phyloP scores from a whole-genome alignment of 2,329 filamentous ascomycete species.

The Aspergillus japonicus region DNA sequence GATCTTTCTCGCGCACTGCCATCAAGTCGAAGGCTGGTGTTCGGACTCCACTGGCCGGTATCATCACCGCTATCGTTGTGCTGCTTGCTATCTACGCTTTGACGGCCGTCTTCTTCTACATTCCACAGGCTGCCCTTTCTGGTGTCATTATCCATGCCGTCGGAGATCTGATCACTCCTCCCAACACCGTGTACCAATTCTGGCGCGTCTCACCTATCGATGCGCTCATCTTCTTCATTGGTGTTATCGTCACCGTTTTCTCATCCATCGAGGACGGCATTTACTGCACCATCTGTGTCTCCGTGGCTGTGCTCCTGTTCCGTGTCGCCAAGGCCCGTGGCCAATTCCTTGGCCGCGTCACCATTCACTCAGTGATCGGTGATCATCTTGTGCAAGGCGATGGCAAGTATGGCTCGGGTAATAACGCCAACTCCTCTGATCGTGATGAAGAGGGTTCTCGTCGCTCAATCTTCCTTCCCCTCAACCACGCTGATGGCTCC shows the following conservation, averaged over 20 bases:
- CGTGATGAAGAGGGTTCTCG: slow-evolving; percentile 51
- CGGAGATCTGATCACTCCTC: slow-evolving; percentile 84
- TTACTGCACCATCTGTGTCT: slow-evolving; percentile 78
- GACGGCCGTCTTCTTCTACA: slow-evolving; percentile 88
- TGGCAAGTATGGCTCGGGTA: slow-evolving; percentile 59
- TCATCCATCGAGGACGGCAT: slow-evolving; percentile 86
- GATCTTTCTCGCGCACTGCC: slow-evolving; percentile 92
- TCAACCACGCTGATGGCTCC: slow-evolving; percentile 84
- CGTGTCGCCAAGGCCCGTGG: slow-evolving; percentile 80
- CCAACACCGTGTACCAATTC: slow-evolving; percentile 90
- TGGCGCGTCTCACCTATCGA: slow-evolving; percentile 91
- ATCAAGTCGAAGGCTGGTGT: slow-evolving; percentile 98
- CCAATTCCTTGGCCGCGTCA: slow-evolving; percentile 77
- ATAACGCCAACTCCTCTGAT: slow-evolving; percentile 20
- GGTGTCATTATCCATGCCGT: slow-evolving; percentile 96
- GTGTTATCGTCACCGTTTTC: slow-evolving; percentile 88
- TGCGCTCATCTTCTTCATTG: slow-evolving; percentile 87
- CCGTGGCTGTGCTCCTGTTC: slow-evolving; percentile 75
- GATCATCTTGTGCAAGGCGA: slow-evolving; percentile 70
- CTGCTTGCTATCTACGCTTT: slow-evolving; percentile 87
- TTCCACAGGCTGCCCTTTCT: slow-evolving; percentile 74
- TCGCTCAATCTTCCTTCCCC: slow-evolving; percentile 81
- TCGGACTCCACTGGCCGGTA: slow-evolving; percentile 82
- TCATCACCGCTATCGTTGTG: slow-evolving; percentile 83
- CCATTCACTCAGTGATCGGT: slow-evolving; percentile 78